Evolutionary conservation across 1,284 basidiomycete species (phyloP), one percentile per base, ranked within the genome.

Genomic region (Tilletia caries): DNA sequence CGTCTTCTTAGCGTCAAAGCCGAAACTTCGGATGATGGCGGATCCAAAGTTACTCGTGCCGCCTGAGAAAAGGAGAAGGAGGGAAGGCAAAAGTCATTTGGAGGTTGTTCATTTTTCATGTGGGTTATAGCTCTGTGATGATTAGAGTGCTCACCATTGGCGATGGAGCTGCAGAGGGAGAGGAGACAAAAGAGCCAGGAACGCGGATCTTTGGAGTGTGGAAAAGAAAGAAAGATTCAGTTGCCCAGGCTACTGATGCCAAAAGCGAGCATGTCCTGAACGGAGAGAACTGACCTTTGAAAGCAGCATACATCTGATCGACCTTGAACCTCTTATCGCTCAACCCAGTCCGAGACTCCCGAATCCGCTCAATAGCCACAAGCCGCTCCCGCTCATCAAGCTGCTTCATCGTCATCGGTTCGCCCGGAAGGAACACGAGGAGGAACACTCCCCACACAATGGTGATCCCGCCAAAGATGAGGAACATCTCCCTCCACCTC

Each of bases 301-400:
- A 66, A 1, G 86, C 87, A 74, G 88, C 88, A 58, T 79, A 83
- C 46, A 83, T 82, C 83, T 87, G 86, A 66, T 86, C 82, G 78
- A 73, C 79, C 83, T 88, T 88, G 82, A 87, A 88, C 66, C 85
- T 83, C 71, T 84, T 86, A 78, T 88, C 88, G 78, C 88, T 87
- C 37, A 88, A 85, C 13, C 87, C 87, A 0, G 84, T 84, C 76
- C 84, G 79, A 76, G 88, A 88, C 74, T 86, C 85, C 54, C 87
- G 81, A 10, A 89, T 87, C n/a, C 87, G 84, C 76, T 88, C 86
- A 27, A 87, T 85, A 64, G 88, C 86, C 23, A 88, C 84, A n/a
- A 86, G 73, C 37, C 86, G 84, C 73, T 88, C 87, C 69, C 87
- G 85, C 27, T 84, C 79, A 33, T 85, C 85, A 73, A 85, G 87